These are phyloP conservation scores for Acanthamoeba culbertsoni DNA, from an alignment of 208 protist species.

Conservation along the genomic window DNA sequence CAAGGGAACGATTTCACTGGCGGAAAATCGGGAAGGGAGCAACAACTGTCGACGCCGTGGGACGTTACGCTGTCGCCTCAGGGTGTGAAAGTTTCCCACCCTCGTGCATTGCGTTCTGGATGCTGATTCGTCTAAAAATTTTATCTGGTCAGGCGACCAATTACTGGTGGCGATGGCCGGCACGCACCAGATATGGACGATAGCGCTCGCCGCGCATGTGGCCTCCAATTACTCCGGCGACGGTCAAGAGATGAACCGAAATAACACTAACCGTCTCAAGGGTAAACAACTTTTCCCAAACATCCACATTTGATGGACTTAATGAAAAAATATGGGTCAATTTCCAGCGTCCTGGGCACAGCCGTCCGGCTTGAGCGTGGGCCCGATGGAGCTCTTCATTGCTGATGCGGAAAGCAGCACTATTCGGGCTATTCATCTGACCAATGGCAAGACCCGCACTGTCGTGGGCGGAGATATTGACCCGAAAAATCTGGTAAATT, in stretches of 20 bases:
- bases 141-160: neutral
- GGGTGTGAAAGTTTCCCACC: no score
- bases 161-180: neutral
- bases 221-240: neutral
- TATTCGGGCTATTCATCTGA: neutral
- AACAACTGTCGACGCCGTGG: neutral
- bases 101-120: neutral
- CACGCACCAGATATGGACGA: slow-evolving; percentile 4
- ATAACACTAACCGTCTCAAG: neutral
- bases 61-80: neutral
- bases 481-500: neutral
- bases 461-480: slow-evolving; percentile 3
- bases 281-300: no score
- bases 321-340: no score
- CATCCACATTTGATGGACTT: no score
- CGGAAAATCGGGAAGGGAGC: neutral
- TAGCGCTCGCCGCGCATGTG: neutral
- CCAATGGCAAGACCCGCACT: slow-evolving; percentile 7
- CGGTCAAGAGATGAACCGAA: slow-evolving; percentile 36
- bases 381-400: neutral
- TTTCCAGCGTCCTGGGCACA: neutral
- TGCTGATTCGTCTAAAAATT: neutral
- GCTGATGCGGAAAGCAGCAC: slow-evolving; percentile 23
- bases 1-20: neutral
- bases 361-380: slow-evolving; percentile 12